These are phyloP conservation scores for Zygoascus biomembranicola DNA, from an alignment of 805 yeast genomes.

Conservation along the genomic window DNA sequence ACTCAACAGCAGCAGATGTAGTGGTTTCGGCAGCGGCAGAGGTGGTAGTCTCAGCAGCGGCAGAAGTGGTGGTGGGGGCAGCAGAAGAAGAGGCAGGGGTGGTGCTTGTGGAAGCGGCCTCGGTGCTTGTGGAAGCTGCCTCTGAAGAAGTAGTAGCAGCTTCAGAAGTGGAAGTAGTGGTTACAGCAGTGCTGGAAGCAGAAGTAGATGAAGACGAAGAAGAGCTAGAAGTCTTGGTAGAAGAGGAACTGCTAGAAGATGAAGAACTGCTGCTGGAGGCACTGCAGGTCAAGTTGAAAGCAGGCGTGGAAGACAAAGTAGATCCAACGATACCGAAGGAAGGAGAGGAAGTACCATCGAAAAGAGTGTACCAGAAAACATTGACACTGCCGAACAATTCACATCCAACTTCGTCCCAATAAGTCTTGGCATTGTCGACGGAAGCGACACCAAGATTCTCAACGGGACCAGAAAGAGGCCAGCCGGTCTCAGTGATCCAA, in stretches of 20 bases:
- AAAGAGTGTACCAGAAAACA: conserved; percentile 17
- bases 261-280: conserved; percentile 8
- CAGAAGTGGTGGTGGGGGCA: not conserved
- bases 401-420: conserved; percentile 76
- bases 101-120: conserved; percentile 9
- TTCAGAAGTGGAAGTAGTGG: conserved; percentile 3
- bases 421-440: conserved; percentile 55
- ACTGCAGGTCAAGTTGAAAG: conserved; percentile 14
- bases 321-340: conserved; percentile 16
- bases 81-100: conserved; percentile 1
- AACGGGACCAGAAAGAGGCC: conserved; percentile 76
- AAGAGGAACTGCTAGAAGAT: conserved; percentile 11
- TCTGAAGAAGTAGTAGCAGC: conserved; percentile 6
- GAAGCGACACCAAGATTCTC: conserved; percentile 56
- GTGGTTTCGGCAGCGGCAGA: not conserved
- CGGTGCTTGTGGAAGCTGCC: conserved; percentile 16
- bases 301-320: conserved; percentile 8
- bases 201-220: conserved; percentile 3
- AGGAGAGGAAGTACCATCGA: conserved; percentile 16
- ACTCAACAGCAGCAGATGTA: not conserved
- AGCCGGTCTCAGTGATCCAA: conserved; percentile 92
- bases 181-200: conserved; percentile 11
- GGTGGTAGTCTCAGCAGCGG: conserved; percentile 4
- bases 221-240: conserved; percentile 8
- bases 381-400: conserved; percentile 26